Evolutionary conservation across 495 filamentous ascomycete species (phyloP).

Genomic region (Hypomontagnella monticulosa): DNA sequence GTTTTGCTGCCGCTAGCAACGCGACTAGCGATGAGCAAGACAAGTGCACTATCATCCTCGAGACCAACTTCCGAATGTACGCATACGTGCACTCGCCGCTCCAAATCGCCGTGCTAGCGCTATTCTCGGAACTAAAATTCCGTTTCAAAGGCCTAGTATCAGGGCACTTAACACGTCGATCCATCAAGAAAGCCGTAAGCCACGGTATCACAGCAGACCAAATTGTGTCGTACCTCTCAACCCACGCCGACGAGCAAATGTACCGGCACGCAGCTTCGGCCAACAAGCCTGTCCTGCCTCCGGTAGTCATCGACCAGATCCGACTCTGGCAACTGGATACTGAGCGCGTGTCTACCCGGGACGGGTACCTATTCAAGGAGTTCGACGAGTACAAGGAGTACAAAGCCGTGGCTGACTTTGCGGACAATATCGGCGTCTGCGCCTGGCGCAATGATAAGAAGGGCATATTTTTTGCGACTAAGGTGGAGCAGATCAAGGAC

Average conservation of each 20-base stretch:
- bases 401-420: conserved; percentile 76
- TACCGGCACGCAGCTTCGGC: conserved; percentile 66
- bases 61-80: conserved; percentile 99
- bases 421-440: conserved; percentile 91
- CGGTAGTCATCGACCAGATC: conserved; percentile 97
- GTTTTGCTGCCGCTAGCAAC: conserved; percentile 58
- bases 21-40: conserved; percentile 55
- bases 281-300: conserved; percentile 77
- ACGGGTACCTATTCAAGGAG: conserved; percentile 89
- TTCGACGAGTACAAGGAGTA: conserved; percentile 83
- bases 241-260: conserved; percentile 94
- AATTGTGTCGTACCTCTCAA: conserved; percentile 86
- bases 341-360: conserved; percentile 83
- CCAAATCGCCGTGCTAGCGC: conserved; percentile 90
- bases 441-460: conserved; percentile 83
- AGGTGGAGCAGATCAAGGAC: conserved; percentile 82
- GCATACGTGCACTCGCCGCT: conserved; percentile 93
- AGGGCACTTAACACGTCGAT: conserved; percentile 85
- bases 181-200: conserved; percentile 83
- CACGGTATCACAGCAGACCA: conserved; percentile 95
- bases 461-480: conserved; percentile 86
- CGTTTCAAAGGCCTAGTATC: conserved; percentile 93
- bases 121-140: conserved; percentile 85
- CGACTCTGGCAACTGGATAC: conserved; percentile 97
- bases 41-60: conserved; percentile 90